Evolutionary conservation across 352 stramenopile genomes (phyloP), one percentile per base, ranked within the genome.

Genomic region (Phytophthora colocasiae): DNA sequence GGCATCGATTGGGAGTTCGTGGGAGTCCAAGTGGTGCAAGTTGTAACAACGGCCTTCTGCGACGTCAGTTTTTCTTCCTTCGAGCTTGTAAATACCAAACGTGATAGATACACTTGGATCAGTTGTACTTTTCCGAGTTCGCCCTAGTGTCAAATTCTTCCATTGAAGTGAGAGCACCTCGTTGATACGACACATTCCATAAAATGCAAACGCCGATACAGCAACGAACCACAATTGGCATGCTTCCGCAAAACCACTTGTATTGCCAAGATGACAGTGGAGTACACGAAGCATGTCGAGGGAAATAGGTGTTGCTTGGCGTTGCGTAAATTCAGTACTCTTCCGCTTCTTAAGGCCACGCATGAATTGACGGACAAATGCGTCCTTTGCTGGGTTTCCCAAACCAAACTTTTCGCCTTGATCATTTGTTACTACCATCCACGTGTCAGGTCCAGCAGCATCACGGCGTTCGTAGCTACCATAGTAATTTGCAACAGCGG

Each of bases 171-270:
- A 54, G 14, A 53, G 15, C 12, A 66, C 32, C 29, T 66, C 58
- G 5, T 66, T 59, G 22, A 66, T 53, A 15, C 47, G 48, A 32
- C 47, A 66, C 48, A 58, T 66, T 8, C 47, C 31, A 24, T 66
- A 66, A 3, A 59, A 59, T 12, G 58, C 19, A 34, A 66, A 54
- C 3, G 49, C 39, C 1, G 29, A 54, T 15, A 59, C 49, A 14
- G 48, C 48, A 4, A 12, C 10, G 26, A 59, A 66, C 47, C 48
- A 58, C 31, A 59, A 34, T 0, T 38, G 47, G 5, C 27, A 39
- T n/a, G 39, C 27, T 32, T 58, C 39, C 2, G 47, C 29, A 14
- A 65, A 65, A 6, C 57, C 57, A 1, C 9, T 38, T 4, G 57
- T 11, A 19, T 15, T 39, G 15, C 10, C 17, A 26, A 58, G 14